Evolutionary conservation across 352 stramenopile species (phyloP), one percentile per base, ranked within the genome.

Genomic region (Pythium folliculosum): DNA sequence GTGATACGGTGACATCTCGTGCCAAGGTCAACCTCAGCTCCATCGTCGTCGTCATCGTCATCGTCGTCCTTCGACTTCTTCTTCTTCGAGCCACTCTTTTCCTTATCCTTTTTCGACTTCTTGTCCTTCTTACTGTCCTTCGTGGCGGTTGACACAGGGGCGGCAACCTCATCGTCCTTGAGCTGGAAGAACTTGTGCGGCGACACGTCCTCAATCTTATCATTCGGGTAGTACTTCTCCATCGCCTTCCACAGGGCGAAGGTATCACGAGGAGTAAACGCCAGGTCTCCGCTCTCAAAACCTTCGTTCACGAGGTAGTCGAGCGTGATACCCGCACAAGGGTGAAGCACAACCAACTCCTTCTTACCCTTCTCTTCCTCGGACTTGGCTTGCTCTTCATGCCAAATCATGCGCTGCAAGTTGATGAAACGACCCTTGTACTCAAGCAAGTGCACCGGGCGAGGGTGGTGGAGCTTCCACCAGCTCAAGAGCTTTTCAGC

Each of bases 351-450:
- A 5, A 93, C 82, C 43, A 96, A 78, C 60, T 92, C 82, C 61
- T 92, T 75, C 13, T 63, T 66, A 17, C 27, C 48, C 69, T 72
- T 78, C 35, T 66, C 66, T 6, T 74, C 71, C n/a, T 65, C 68
- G 8, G 80, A 77, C 27, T 74, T 69, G 19, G 61, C 62, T 0
- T 71, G 55, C 30, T 91, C 77, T 22, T 94, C 88, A 37, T 94
- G 85, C 73, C 97, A 96, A 55, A 99, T 96, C 70, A 98, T 96
- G 63, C 97, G 90, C 76, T 99, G 97, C 56, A 99, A 71, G 72
- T 99, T 99, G 70, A 99, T 99, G 73, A 99, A 99, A 37, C 97
- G 91, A 40, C 93, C 95, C 73, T 93, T 98, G 83, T 99, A 98
- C 75, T 99, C 95, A 30, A 98, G 80, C 50, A 99, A 75, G 66